These are phyloP conservation scores for Dendrocalamus sinicus DNA, from an alignment of 176 grass and related monocot species.

Conservation along the genomic window DNA sequence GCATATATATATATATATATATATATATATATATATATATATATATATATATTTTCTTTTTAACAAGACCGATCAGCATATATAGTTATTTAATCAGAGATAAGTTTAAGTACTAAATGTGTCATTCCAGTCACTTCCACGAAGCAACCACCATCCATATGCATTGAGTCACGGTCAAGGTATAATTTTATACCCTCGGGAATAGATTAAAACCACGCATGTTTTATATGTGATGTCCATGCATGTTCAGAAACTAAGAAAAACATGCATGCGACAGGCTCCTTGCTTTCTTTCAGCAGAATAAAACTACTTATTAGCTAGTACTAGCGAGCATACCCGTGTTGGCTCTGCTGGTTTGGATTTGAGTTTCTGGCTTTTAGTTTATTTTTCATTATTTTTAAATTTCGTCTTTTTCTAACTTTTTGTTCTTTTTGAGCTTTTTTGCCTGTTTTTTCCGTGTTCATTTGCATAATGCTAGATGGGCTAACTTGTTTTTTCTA, in stretches of 20 bases:
- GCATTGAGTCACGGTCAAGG: neutral
- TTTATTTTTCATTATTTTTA: too few relatives aligned
- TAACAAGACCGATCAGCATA: neutral
- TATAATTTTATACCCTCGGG: neutral
- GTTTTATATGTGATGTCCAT: neutral
- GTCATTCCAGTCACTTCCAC: neutral
- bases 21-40: too few relatives aligned
- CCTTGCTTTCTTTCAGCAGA: neutral
- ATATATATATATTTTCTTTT: too few relatives aligned
- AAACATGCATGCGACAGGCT: neutral
- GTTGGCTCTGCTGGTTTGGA: too few relatives aligned
- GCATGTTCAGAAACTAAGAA: neutral
- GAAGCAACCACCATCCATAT: neutral
- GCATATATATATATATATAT: too few relatives aligned
- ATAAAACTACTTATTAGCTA: neutral
- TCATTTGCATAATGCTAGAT: too few relatives aligned
- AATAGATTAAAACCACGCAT: neutral
- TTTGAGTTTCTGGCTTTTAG: too few relatives aligned
- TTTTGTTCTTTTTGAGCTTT: too few relatives aligned
- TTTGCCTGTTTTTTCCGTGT: too few relatives aligned
- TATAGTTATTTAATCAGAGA: neutral
- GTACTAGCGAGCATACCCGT: neutral
- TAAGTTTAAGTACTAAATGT: neutral
- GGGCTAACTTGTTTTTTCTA: too few relatives aligned
- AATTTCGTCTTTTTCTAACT: too few relatives aligned